Percentiles rank a stretch among this genome's conserved stretches.
Conservation (phyloP, 1,284 basidiomycete species). For the Microbotryum lychnidis-dioicae region DNA sequence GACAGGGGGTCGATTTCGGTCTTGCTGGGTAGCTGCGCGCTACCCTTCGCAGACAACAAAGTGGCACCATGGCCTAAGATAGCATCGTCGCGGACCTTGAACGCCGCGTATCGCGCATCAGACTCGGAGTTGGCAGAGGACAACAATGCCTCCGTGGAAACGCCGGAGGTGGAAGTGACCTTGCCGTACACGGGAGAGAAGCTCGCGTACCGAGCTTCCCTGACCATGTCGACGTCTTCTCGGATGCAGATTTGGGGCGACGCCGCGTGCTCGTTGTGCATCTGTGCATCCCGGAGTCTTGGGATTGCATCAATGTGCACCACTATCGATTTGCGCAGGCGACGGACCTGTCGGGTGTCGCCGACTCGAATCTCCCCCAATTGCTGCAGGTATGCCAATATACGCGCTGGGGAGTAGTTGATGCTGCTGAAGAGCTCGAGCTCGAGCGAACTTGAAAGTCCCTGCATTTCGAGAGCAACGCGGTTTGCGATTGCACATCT, state of each 20-base stretch:
- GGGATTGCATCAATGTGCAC: slow-evolving; percentile 14
- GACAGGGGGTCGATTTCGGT: slow-evolving; percentile 12
- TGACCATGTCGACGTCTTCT: not conserved
- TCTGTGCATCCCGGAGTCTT: not conserved
- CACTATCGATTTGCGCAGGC: slow-evolving; percentile 6
- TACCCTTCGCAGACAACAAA: not conserved
- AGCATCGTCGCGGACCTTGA: slow-evolving; percentile 5
- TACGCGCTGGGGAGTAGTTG: slow-evolving; percentile 6
- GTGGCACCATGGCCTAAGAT: slow-evolving; percentile 4
- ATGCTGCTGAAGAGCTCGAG: slow-evolving; percentile 18
- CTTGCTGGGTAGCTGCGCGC: slow-evolving; percentile 5
- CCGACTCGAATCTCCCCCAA: not conserved
- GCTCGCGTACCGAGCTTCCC: slow-evolving; percentile 3
- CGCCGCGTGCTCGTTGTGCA: not conserved
- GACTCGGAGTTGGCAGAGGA: slow-evolving; percentile 9
- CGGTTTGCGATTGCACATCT: not conserved
- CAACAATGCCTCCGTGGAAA: slow-evolving; percentile 9
- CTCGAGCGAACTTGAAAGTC: slow-evolving; percentile 5
- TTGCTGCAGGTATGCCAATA: slow-evolving; percentile 9
- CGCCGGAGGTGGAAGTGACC: slow-evolving; percentile 14
- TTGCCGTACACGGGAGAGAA: slow-evolving; percentile 15
- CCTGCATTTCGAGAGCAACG: too few species aligned
- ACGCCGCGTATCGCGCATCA: slow-evolving; percentile 13
- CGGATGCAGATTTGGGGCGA: not conserved
- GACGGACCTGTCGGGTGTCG: not conserved